Conservation (phyloP, 129 eudicot genomes). For the Ambrosia artemisiifolia region DNA sequence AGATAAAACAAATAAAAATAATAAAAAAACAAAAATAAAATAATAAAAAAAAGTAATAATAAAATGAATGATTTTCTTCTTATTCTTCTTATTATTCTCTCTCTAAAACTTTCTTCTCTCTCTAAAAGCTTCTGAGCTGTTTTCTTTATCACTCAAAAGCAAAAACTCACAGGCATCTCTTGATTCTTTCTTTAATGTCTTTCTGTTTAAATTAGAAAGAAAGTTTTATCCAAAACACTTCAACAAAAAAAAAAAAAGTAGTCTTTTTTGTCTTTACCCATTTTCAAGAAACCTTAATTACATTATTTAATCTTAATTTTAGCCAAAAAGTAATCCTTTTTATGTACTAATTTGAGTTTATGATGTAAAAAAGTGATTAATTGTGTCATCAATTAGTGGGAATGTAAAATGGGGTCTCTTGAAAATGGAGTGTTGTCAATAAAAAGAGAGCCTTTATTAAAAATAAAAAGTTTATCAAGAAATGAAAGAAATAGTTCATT, state of each 20-base stretch:
- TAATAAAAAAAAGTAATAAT: neutral
- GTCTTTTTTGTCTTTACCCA: constrained; percentile 29
- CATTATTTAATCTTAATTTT: constrained; percentile 5
- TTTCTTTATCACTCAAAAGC: constrained; percentile 25
- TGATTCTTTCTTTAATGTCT: constrained; percentile 45
- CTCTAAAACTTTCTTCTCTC: constrained; percentile 15
- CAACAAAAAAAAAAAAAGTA: constrained; percentile 19
- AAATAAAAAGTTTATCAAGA: constrained; percentile 54
- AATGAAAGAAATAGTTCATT: constrained; percentile 47
- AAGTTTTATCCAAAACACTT: constrained; percentile 10
- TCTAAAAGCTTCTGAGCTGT: constrained; percentile 33
- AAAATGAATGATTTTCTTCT: neutral
- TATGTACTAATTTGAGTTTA: constrained; percentile 11
- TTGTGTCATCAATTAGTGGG: constrained; percentile 21
- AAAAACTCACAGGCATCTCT: constrained; percentile 45
- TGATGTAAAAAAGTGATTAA: constrained; percentile 3
- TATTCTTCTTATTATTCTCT: neutral
- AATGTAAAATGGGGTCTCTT: constrained; percentile 86
- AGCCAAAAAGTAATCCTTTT: constrained; percentile 15
- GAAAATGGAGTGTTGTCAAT: constrained; percentile 62
- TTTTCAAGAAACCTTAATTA: constrained; percentile 35
- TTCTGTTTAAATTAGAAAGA: constrained; percentile 9
- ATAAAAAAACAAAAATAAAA: too few relatives aligned
- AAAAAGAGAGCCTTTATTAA: constrained; percentile 64
- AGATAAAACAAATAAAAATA: neutral